Base-by-base conservation (phyloP, 169 alveolate genomes). In the Cryptosporidium ubiquitum region DNA sequence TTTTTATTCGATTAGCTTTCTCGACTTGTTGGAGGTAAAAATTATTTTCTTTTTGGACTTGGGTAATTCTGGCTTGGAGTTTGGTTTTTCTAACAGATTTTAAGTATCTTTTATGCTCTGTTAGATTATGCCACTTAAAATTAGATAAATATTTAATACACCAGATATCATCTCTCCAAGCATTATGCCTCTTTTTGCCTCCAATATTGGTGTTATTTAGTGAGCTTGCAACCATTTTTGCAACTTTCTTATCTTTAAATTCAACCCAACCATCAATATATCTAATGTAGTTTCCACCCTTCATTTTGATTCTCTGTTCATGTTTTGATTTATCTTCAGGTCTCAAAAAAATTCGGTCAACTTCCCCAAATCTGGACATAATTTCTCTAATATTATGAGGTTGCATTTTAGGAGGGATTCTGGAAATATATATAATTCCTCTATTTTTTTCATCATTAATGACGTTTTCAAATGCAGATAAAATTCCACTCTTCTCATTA, bases 191-290 rank as follows among this genome's bases (percentile, higher is more conserved):
- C 89, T 95, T 96, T 69, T 94, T 95, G n/a, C 97, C 98, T 37
- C 97, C 98, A 23, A 97, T 93, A 44, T 92, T 92, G 71, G 93
- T 94, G 47, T 95, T 95, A 91, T 97, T 97, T 42, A 97, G 93
- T 18, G 94, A 92, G 49, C 84, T 74, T n/a, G 97, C 98, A 7
- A 94, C 97, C 20, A 73, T 69, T 91, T 95, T 97, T 31, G 99
- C 99, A 85, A 92, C 94, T 68, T 84, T 91, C 85, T 97, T 97
- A 84, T 93, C 93, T 29, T 91, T 31, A 75, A 97, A 97, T 92
- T 97, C 98, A 37, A 96, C 85, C 97, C 98, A 97, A 1, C 98
- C 99, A 84, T 95, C 98, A 69, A 91, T 86, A 84, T 94, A 95
- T 29, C 93, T 91, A n/a, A 84, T 84, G 61, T 64, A 70, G 33